phyloP scores from a whole-genome alignment of 129 eudicot genomes.

The Sambucus nigra region DNA sequence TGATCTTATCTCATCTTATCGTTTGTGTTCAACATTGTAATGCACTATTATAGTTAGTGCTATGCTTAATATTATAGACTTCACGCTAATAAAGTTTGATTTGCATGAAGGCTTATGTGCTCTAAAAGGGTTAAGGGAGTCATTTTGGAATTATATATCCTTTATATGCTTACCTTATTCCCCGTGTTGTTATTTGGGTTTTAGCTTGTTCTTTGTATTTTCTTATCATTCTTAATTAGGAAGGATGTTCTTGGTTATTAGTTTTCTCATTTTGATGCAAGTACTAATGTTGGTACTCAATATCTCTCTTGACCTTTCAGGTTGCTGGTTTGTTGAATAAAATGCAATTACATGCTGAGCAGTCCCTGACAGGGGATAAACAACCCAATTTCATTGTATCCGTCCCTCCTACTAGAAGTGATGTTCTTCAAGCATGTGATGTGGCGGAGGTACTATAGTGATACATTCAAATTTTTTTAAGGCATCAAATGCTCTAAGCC shows the following conservation, averaged over 20 bases:
- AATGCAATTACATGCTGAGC: slow-evolving; percentile 59
- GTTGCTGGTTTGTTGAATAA: slow-evolving; percentile 50
- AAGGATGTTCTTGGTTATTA: not conserved
- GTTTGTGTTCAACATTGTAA: no score
- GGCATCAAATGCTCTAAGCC: not conserved
- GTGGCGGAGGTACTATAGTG: slow-evolving; percentile 69
- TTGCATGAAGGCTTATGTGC: no score
- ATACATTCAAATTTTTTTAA: not conserved
- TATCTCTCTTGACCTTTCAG: slow-evolving; percentile 25
- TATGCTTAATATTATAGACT: no score
- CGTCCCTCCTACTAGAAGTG: slow-evolving; percentile 99
- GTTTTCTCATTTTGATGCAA: not conserved
- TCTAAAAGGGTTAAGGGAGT: no score
- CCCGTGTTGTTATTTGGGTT: no score
- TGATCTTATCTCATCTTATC: no score
- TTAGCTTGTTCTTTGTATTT: not conserved
- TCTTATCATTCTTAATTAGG: no score
- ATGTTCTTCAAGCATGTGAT: slow-evolving; percentile 93
- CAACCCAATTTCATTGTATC: slow-evolving; percentile 42
- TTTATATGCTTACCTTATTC: no score
- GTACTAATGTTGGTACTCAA: not conserved
- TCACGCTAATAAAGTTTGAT: no score
- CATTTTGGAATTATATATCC: no score
- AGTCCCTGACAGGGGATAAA: slow-evolving; percentile 27
- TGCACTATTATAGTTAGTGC: no score